Base-by-base conservation (phyloP, 169 alveolate species). In the Plasmodium vivax region DNA sequence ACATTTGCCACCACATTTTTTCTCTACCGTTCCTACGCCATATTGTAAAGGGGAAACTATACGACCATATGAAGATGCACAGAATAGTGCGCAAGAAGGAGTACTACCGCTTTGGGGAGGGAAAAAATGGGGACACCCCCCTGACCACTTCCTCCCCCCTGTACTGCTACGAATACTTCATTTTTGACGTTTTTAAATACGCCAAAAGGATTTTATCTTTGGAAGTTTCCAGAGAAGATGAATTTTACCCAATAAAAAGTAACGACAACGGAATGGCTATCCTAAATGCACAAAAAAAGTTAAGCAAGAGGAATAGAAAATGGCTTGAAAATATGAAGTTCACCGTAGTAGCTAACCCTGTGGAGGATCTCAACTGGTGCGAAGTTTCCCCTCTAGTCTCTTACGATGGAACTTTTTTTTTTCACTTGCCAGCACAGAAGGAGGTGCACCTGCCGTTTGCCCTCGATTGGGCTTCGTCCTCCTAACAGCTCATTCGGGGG, bases 1-100 rank as follows among this genome's bases (percentile, higher is more conserved):
- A 96, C 68, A 96, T 96, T 43, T 96, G 98, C 54, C 97, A 96
- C 83, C 98, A 96, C 79, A 62, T 95, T 38, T 95, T 96, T 84
- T 92, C 97, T 3, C 92, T 95, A 8, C 58, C 79, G 16, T 96
- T 96, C 23, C 58, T 96, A 73, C 74, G 84, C 16, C 80, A 95
- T 16, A 90, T 96, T 10, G 90, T 96, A 41, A 92, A 82, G 19
- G 84, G 88, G 62, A 84, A 88, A 51, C 77, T 94, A n/a, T 95
- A 85, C 85, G 62, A 92, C 43, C 51, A 72, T 32, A 90, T 96
- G 79, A 95, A 96, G 19, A 68, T 92, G 68, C 98, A 96, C 72
- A 94, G 84, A 27, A 96, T 96, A 12, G 83, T 77, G 41, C 94
- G 93, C 87, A 79, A 82, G 38, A 90, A 80, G 54, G 62, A 79